Percentiles rank a stretch among this genome's conserved stretches.
phyloP scores from a whole-genome alignment of 306 rosid genomes.

The Morella rubra region DNA sequence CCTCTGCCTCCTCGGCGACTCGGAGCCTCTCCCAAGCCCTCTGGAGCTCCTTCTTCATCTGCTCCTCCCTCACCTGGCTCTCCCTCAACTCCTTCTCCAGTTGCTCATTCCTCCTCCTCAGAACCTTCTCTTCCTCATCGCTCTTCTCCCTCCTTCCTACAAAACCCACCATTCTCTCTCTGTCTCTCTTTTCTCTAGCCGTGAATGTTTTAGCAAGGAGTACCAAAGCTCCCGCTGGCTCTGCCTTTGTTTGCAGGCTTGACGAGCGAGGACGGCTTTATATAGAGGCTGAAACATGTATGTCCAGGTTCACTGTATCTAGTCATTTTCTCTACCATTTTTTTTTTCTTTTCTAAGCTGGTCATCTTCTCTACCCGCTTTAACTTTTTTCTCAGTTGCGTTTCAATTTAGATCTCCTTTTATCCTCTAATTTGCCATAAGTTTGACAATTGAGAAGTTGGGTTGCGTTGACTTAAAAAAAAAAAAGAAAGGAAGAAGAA shows the following conservation, averaged over 20 bases:
- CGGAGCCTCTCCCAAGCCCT: constrained; percentile 60
- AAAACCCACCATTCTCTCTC: not conserved
- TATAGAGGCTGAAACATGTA: not conserved
- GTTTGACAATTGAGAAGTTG: too few relatives aligned
- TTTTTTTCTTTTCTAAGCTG: too few relatives aligned
- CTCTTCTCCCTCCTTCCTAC: not conserved
- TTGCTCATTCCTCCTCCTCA: constrained; percentile 63
- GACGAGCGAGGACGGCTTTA: not conserved
- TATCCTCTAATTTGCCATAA: too few relatives aligned
- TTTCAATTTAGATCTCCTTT: too few relatives aligned
- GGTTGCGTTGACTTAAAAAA: too few relatives aligned
- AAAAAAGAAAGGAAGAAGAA: too few relatives aligned
- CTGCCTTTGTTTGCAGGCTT: not conserved
- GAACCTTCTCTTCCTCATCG: constrained; percentile 17
- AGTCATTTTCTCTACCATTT: too few relatives aligned
- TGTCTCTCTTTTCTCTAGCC: not conserved
- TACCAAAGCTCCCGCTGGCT: not conserved
- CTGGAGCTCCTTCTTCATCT: constrained; percentile 52
- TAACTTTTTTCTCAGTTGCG: not conserved
- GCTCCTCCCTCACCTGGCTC: constrained; percentile 74
- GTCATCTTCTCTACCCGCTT: not conserved
- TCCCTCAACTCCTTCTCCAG: constrained; percentile 67
- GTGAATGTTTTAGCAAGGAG: not conserved
- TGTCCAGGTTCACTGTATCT: constrained; percentile 33
- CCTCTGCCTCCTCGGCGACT: constrained; percentile 89